Base-by-base conservation (phyloP, 305 asterid species). In the Andrographis paniculata region DNA sequence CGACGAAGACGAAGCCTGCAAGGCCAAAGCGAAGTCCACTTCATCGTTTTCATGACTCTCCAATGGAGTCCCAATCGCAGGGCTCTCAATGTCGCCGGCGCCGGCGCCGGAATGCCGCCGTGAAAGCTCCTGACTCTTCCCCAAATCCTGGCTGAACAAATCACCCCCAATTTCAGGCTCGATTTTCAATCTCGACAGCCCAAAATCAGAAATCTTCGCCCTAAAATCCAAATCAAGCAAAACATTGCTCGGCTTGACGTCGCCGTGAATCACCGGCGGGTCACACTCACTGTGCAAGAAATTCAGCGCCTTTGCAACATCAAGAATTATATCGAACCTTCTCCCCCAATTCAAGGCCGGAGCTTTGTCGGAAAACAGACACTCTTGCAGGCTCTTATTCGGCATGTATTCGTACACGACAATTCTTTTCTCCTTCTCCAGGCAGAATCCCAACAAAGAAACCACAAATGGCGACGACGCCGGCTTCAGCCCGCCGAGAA, bases 161-260 rank as follows among this genome's bases (percentile, higher is more conserved):
- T n/a, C n/a, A n/a, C n/a, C 87, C 49, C 87, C 89, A 54, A 78
- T 62, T 27, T 78, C 96, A 33, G 62, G 80, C 45, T 86, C 98
- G 21, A 77, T 60, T 73, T 86, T 89, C 69, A 82, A 50, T 33
- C 94, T 89, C 14, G 98, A 87, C 73, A 86, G 53, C 66, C 98
- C 96, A 24, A 89, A 89, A 78, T 89, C 98, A 5, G 98, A 89
- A 50, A 89, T 83, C 76, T 82, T 89, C 17, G 96, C 95, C 36
- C 68, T 64, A 6, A 78, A 68, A 54, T 82, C 94, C 2, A 81
- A 63, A 66, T 80, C 98, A 43, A 89, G 92, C 67, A 89, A 58
- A 67, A 86, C 98, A 63, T 89, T 89, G 61, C 96, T 80, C 14
- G 98, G 98, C 75, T 89, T 89, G 33, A 89, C 93, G 76, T 89